Evolutionary conservation across 495 filamentous ascomycete genomes (phyloP).

Genomic region (Xylona heveae): DNA sequence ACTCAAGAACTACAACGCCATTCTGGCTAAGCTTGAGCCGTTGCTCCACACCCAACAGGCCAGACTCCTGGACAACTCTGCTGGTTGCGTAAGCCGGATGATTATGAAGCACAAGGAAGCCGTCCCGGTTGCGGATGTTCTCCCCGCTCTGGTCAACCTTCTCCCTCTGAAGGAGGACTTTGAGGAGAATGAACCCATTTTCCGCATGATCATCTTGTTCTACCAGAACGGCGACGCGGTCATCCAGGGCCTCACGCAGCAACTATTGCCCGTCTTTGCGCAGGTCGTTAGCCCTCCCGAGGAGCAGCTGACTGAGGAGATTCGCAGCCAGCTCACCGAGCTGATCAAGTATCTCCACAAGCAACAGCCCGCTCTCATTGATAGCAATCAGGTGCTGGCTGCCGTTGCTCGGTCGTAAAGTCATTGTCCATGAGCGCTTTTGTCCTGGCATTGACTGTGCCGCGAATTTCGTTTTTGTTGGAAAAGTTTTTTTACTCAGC

Average conservation of each 20-base stretch:
- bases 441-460: too few relatives aligned
- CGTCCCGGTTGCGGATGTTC: conserved; percentile 57
- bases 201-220: conserved; percentile 64
- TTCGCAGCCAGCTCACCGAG: conserved; percentile 42
- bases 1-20: conserved; percentile 47
- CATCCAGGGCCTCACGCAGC: conserved; percentile 51
- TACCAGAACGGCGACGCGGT: conserved; percentile 56
- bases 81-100: conserved; percentile 82
- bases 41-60: conserved; percentile 54
- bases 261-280: conserved; percentile 61
- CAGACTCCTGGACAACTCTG: conserved; percentile 77
- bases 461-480: too few relatives aligned
- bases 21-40: conserved; percentile 66
- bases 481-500: too few relatives aligned
- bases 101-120: conserved; percentile 62
- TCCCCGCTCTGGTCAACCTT: conserved; percentile 54
- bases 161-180: conserved; percentile 86
- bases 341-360: conserved; percentile 50
- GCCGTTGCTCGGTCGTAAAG: conserved; percentile 2
- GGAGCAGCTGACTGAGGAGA: conserved; percentile 70
- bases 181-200: conserved; percentile 90
- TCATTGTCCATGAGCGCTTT: too few relatives aligned
- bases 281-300: conserved; percentile 56
- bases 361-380: conserved; percentile 15
- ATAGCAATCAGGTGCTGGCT: conserved; percentile 9